Base-by-base conservation (phyloP, 192 early-diverging fungal species). In the Helicostylum pulchrum region DNA sequence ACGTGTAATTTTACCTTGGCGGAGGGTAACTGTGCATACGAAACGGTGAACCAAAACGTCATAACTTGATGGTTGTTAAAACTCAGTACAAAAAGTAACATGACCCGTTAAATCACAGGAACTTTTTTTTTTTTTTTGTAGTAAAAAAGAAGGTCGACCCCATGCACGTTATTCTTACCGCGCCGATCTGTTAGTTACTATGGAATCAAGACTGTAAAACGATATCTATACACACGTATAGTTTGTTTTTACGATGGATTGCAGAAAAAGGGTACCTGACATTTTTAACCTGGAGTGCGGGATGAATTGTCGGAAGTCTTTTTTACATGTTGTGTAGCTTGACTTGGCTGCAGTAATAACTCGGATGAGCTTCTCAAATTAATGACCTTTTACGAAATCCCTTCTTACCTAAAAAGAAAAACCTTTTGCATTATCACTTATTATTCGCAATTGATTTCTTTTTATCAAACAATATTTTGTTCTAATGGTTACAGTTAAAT, bases 231-330 rank as follows among this genome's bases (percentile, higher is more conserved):
- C 67, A 69, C 4, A 57, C 70, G 67, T 1, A 75, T 45, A 1
- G 60, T 62, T 19, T 58, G 64, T 15, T 66, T n/a, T 56, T n/a
- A 46, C 51, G 2, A 69, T 44, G 3, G 73, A 65, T 47, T 66
- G 68, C 31, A 75, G 61, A 62, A 63, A 62, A 63, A 67, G 8
- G 73, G 63, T 17, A 75, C 73, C 53, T 75, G 73, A 11, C 49
- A 46, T 55, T 75, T 75, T n/a, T n/a, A n/a, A n/a, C 23, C 53
- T 62, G 12, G 12, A 66, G 36, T 20, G 55, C 46, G 31, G 68
- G 68, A 65, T 75, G 68, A 19, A 65, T 32, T 14, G 47, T 66
- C 12, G 67, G 71, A 20, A 69, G 45, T 42, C 54, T 52, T n/a
- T n/a, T n/a, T n/a, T 17, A 47, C 31, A 36, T 69, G 67, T 11